A percentile compares a stretch with the other conserved stretches of the same genome.
These are phyloP conservation scores for Sporothrix dimorphospora DNA, from an alignment of 2,329 filamentous ascomycete species.

Conservation along the genomic window DNA sequence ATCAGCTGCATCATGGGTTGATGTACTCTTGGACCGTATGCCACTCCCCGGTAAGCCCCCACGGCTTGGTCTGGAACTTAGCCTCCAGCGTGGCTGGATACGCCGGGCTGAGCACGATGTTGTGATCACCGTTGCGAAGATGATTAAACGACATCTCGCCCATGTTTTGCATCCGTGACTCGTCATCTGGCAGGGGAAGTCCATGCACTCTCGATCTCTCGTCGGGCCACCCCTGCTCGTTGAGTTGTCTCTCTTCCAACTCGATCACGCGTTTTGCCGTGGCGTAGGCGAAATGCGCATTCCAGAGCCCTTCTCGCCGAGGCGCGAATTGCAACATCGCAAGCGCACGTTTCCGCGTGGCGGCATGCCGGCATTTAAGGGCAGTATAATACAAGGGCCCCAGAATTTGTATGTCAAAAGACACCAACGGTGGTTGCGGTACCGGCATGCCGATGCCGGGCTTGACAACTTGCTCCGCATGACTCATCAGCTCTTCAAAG, in stretches of 20 bases:
- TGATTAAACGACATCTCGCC: background rate
- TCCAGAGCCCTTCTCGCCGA: conserved; percentile 12
- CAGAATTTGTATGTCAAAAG: conserved; percentile 16
- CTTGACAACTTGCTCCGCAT: background rate
- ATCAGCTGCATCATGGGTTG: background rate
- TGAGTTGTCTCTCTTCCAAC: background rate
- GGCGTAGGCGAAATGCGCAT: background rate
- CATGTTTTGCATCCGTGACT: background rate
- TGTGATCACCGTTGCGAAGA: background rate
- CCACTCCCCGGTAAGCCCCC: background rate
- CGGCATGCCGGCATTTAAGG: conserved; percentile 20
- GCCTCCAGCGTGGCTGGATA: background rate
- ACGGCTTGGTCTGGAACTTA: conserved; percentile 3
- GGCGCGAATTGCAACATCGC: background rate
- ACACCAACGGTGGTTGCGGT: background rate
- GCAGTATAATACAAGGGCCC: conserved; percentile 9
- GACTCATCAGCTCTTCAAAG: background rate
- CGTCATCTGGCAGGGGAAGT: conserved; percentile 9
- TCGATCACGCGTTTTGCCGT: conserved; percentile 15
- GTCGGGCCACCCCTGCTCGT: background rate
- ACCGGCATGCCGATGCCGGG: background rate
- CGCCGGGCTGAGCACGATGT: conserved; percentile 3
- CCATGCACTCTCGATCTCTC: background rate
- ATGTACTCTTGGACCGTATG: background rate
- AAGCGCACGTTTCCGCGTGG: conserved; percentile 6